Base-by-base conservation (phyloP, 495 filamentous ascomycete species). In the Rhizodiscina lignyota region DNA sequence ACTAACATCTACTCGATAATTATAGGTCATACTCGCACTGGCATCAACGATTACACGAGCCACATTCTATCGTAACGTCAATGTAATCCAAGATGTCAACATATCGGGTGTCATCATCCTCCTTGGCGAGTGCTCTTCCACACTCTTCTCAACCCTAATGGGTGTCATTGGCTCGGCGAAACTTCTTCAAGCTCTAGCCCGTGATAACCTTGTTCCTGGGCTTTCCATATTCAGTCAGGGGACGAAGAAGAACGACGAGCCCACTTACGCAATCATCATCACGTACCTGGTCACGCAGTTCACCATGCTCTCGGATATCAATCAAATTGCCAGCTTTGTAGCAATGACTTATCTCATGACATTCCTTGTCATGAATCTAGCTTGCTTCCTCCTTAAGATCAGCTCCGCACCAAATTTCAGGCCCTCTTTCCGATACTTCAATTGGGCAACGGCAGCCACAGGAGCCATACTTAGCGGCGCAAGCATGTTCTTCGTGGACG, bases 331-430 rank as follows among this genome's bases (percentile, higher is more conserved):
- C 11, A 83, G 79, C 1, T 77, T 87, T 37, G 75, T 85, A 30
- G 85, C 83, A 4, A 92, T 87, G 80, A 77, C 79, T 12, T 92
- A 86, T 42, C 67, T 85, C 41, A 79, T 82, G 60, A 72, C 75
- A 3, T 80, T 79, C 50, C 64, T 78, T 18, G 73, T 79, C 32
- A 89, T 74, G 47, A 92, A 89, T 42, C 61, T 92, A 3, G 83
- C 83, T 15, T 89, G 82, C 48, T 91, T 91, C 46, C 59, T 91
- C 1, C 58, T 92, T 26, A 92, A 89, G 52, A 83, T 91, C 32
- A 75, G 82, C n/a, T 85, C 82, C n/a, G 83, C 83, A 1, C 83
- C 83, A 5, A 92, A 92, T 49, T 92, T 92, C 45, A 64, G 83
- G 21, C 83, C 83, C 1, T 83, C 77, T 1, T 92, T 92, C 50